These are phyloP conservation scores for Yarrowia deformans DNA, from an alignment of 805 yeast genomes.

Conservation along the genomic window DNA sequence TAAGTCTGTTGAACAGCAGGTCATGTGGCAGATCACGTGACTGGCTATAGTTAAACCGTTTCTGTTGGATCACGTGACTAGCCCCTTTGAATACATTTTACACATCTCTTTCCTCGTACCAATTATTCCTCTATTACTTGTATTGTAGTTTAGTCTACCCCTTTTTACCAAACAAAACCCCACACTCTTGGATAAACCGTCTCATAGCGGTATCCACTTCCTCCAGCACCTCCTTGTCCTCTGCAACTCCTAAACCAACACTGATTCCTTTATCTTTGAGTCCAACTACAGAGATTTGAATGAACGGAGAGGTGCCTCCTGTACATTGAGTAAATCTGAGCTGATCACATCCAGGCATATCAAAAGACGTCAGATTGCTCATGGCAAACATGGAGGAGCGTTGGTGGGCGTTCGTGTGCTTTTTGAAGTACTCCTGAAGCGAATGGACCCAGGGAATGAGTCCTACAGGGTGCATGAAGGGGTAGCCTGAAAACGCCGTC, in stretches of 20 bases:
- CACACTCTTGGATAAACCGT: constrained; percentile 4
- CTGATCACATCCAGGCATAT: constrained; percentile 12
- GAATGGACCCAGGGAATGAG: constrained; percentile 21
- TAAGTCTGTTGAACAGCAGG: too few species aligned
- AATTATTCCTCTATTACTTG: too few species aligned
- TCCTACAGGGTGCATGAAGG: constrained; percentile 20
- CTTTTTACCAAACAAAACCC: neutral
- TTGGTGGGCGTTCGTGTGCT: constrained; percentile 1
- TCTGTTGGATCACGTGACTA: too few species aligned
- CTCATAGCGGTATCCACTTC: neutral
- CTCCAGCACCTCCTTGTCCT: neutral
- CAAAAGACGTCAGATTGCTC: constrained; percentile 7
- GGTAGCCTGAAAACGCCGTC: constrained; percentile 11
- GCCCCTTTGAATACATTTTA: too few species aligned
- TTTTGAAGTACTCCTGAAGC: constrained; percentile 9
- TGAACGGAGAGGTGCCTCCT: constrained; percentile 19
- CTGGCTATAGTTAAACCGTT: too few species aligned
- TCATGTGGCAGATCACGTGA: too few species aligned
- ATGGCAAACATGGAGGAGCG: constrained; percentile 17
- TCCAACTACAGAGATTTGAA: constrained; percentile 16
- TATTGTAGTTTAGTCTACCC: too few species aligned
- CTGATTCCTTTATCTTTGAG: constrained; percentile 6
- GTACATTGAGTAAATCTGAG: constrained; percentile 25
- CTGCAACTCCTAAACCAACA: constrained; percentile 4
- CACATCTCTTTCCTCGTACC: too few species aligned